Percentiles rank a stretch among this genome's conserved stretches.
Evolutionary conservation across 805 yeast genomes (phyloP).

Genomic region (Candida ponderosae): DNA sequence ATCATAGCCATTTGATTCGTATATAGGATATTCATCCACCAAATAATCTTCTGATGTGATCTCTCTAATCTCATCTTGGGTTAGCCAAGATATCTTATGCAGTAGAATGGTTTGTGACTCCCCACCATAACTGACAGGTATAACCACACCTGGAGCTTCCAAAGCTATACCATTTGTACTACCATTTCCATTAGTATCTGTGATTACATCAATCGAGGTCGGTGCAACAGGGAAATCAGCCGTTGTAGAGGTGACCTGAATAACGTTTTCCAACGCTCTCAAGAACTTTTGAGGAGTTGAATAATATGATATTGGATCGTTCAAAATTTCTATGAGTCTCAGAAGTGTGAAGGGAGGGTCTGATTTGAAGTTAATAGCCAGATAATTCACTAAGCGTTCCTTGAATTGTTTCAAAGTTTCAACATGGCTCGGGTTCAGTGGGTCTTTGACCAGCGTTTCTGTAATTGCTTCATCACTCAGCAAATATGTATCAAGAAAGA

Average conservation of each 20-base stretch:
- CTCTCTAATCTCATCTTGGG: conserved; percentile 13
- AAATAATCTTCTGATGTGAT: conserved; percentile 14
- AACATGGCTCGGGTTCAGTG: conserved; percentile 2
- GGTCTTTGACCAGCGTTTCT: conserved; percentile 1
- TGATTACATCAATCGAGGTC: not conserved
- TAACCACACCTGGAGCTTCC: not conserved
- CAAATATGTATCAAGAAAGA: conserved; percentile 1
- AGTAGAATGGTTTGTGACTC: conserved; percentile 15
- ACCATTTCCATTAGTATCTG: not conserved
- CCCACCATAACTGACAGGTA: not conserved
- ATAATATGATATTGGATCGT: conserved; percentile 34
- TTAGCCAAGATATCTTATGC: conserved; percentile 19
- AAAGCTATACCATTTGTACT: not conserved
- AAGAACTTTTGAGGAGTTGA: conserved; percentile 33
- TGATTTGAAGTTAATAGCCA: conserved; percentile 4
- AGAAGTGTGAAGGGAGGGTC: conserved; percentile 39
- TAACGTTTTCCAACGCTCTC: conserved; percentile 28
- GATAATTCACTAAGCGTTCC: conserved; percentile 3
- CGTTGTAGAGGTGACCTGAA: conserved; percentile 10
- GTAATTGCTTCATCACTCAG: conserved; percentile 1
- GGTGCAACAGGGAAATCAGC: conserved; percentile 5
- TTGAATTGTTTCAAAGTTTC: conserved; percentile 6
- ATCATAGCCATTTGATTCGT: not conserved
- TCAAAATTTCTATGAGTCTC: conserved; percentile 38
- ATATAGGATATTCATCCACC: conserved; percentile 4